phyloP scores from a whole-genome alignment of 2,329 filamentous ascomycete species.

The Fusarium sp. region DNA sequence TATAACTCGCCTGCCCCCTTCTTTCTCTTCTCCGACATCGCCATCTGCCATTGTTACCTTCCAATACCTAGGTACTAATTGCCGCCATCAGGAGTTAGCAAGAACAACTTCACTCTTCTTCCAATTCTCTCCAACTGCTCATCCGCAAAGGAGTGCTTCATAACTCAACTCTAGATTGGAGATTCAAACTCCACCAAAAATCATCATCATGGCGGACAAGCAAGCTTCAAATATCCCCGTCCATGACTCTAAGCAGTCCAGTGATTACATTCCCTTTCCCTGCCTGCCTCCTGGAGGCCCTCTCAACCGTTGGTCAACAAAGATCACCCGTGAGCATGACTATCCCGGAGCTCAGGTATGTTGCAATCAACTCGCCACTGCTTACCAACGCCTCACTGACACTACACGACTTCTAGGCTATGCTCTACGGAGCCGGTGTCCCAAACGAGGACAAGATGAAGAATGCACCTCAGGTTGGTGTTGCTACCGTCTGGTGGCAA shows the following conservation, averaged over 20 bases:
- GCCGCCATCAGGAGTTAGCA: not conserved
- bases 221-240: constrained; percentile 16
- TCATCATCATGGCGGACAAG: constrained; percentile 48
- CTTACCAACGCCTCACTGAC: not conserved
- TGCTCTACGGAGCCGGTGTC: constrained; percentile 94
- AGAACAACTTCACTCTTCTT: not conserved
- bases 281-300: constrained; percentile 64
- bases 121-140: not conserved
- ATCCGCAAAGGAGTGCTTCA: not conserved
- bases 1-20: not conserved
- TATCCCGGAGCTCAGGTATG: constrained; percentile 88
- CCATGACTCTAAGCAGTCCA: constrained; percentile 61
- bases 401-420: constrained; percentile 69
- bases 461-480: constrained; percentile 88
- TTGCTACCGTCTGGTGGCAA: constrained; percentile 97
- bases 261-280: constrained; percentile 68
- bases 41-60: not conserved
- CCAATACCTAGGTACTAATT: constrained; percentile 10
- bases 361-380: not conserved
- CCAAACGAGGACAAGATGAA: constrained; percentile 88
- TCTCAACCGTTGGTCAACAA: constrained; percentile 88
- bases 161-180: not conserved
- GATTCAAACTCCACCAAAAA: constrained; percentile 3
- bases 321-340: constrained; percentile 86
- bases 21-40: constrained; percentile 8